Evolutionary conservation across 306 rosid genomes (phyloP), one percentile per base, ranked within the genome.

Genomic region (Glycine soja): DNA sequence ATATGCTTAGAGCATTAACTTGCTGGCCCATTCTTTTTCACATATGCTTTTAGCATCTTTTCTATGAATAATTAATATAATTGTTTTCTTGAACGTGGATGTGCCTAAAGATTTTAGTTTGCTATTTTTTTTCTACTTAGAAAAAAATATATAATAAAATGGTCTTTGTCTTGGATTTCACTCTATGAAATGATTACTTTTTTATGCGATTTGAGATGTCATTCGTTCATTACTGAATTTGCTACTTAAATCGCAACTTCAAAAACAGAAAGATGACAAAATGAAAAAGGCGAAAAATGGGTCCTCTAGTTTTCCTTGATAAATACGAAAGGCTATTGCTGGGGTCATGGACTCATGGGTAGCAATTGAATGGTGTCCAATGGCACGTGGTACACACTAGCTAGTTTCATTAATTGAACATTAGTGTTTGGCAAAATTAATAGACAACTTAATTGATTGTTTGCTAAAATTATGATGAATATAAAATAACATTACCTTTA

Each of bases 1-100:
- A 92, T 92, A 92, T 90, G 81, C 95, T 50, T 67, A 10, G 57
- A 87, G 88, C 93, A 90, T 88, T 86, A 89, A 72, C 70, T 57
- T 76, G 80, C 66, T 88, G 90, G 81, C 88, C 88, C 90, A 77
- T 86, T 66, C 56, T 50, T 76, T 65, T 62, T 38, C 72, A 80
- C 70, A 82, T 63, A 75, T 83, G 82, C 86, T 74, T 90, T 86
- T 70, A 66, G 74, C 83, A 67, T 83, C 78, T 83, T 83, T 78
- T 76, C 48, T 50, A 38, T 83, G 10, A 71, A 14, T 59, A 71
- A 14, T 59, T 72, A 36, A 42, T 59, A 63, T 80, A 73, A 63
- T 38, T 85, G 46, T 82, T 64, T 68, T 87, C 74, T 15, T 38
- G 85, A 81, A 81, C 59, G 63, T 80, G 85, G 76, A 19, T 79